phyloP scores from a whole-genome alignment of 2,329 filamentous ascomycete genomes.

The Microsporum audouinii region DNA sequence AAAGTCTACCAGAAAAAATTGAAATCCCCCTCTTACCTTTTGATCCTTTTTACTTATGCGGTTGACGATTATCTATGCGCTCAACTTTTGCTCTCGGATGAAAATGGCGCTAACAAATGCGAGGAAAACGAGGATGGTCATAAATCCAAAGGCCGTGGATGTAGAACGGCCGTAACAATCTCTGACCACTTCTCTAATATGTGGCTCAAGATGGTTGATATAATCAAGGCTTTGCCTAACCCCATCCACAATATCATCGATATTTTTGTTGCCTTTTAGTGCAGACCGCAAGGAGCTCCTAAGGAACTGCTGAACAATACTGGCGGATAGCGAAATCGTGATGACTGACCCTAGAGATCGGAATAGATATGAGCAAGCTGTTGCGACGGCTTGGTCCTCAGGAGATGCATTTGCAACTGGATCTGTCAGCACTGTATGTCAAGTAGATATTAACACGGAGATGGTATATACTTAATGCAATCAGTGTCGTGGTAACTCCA shows the following conservation, averaged over 20 bases:
- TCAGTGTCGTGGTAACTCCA: conserved; percentile 59
- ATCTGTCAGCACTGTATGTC: neutral
- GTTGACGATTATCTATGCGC: conserved; percentile 17
- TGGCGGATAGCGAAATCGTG: conserved; percentile 58
- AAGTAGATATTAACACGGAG: neutral
- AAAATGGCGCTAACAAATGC: conserved; percentile 38
- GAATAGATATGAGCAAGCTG: conserved; percentile 72
- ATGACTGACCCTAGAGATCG: conserved; percentile 57
- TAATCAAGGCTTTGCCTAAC: conserved; percentile 61
- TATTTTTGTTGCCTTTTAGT: conserved; percentile 47
- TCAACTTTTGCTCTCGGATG: conserved; percentile 48
- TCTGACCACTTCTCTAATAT: conserved; percentile 48
- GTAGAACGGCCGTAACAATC: conserved; percentile 53
- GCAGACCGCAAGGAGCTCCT: conserved; percentile 44
- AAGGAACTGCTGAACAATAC: conserved; percentile 59
- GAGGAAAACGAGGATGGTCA: conserved; percentile 41
- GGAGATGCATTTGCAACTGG: conserved; percentile 54
- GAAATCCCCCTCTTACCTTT: neutral
- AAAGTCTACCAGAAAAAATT: neutral
- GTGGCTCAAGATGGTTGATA: conserved; percentile 53
- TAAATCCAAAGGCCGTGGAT: conserved; percentile 41
- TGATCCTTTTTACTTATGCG: neutral
- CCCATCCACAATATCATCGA: conserved; percentile 53
- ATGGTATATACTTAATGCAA: conserved; percentile 45
- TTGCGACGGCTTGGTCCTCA: conserved; percentile 61